Percentiles rank a stretch among this genome's conserved stretches.
phyloP scores from a whole-genome alignment of 176 grass and related monocot species.

The Pharus latifolius region DNA sequence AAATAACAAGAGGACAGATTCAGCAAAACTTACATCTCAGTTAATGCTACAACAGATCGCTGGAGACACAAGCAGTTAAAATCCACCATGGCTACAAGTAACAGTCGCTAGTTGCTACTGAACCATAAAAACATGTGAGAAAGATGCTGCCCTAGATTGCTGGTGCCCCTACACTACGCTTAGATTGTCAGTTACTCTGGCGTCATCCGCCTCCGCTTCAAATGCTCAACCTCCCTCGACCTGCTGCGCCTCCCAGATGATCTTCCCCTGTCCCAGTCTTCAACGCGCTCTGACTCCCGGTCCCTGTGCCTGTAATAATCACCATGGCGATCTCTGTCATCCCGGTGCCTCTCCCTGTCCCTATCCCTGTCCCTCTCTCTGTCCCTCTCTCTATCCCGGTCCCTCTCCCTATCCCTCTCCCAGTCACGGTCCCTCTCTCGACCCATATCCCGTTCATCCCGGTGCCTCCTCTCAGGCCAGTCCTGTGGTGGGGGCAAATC shows the following conservation, averaged over 20 bases:
- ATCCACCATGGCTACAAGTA: conserved; percentile 32
- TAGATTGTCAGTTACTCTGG: conserved; percentile 33
- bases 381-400: conserved; percentile 49
- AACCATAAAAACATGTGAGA: conserved; percentile 22
- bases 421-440: conserved; percentile 36
- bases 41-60: conserved; percentile 25
- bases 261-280: conserved; percentile 60
- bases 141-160: conserved; percentile 24
- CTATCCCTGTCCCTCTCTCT: conserved; percentile 28
- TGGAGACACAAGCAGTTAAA: conserved; percentile 25
- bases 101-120: conserved; percentile 19
- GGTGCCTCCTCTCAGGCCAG: conserved; percentile 37
- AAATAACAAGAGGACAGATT: conserved; percentile 26
- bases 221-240: conserved; percentile 64
- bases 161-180: conserved; percentile 13
- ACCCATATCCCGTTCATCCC: conserved; percentile 55
- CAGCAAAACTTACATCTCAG: conserved; percentile 52
- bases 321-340: conserved; percentile 61
- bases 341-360: conserved; percentile 60
- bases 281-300: conserved; percentile 46
- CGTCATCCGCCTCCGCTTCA: conserved; percentile 56
- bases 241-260: conserved; percentile 67
- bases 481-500: conserved; percentile 47
- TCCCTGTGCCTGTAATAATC: conserved; percentile 53
- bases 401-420: conserved; percentile 31